Percentiles rank a stretch among this genome's conserved stretches.
These are phyloP conservation scores for Sugiyamaella paludigena DNA, from an alignment of 1,139 yeast genomes.

Conservation along the genomic window DNA sequence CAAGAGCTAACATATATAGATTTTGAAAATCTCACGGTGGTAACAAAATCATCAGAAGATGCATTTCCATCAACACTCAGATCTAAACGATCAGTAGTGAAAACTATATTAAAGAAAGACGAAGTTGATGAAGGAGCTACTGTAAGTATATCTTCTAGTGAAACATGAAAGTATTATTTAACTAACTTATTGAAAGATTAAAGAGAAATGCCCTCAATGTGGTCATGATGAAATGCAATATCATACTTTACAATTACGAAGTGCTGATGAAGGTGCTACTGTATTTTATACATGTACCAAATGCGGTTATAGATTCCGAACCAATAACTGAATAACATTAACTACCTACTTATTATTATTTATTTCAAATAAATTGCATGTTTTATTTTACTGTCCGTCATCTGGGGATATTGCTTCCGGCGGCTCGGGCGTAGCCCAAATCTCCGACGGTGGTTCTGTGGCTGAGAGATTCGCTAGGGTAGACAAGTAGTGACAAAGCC, in stretches of 20 bases:
- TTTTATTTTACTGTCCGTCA: neutral
- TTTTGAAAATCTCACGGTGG: slow-evolving; percentile 78
- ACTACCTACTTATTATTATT: neutral
- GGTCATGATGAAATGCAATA: slow-evolving; percentile 98
- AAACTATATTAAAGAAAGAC: slow-evolving; percentile 70
- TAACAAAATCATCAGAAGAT: slow-evolving; percentile 79
- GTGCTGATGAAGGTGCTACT: slow-evolving; percentile 92
- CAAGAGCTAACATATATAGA: slow-evolving; percentile 30
- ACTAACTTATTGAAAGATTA: slow-evolving; percentile 46
- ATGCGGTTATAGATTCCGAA: slow-evolving; percentile 91
- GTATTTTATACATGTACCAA: slow-evolving; percentile 85
- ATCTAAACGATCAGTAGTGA: slow-evolving; percentile 83
- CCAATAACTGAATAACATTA: slow-evolving; percentile 53
- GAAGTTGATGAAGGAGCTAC: slow-evolving; percentile 94
- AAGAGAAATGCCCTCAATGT: slow-evolving; percentile 97
- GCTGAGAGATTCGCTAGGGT: too few relatives aligned
- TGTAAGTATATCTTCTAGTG: slow-evolving; percentile 19
- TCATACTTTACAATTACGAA: slow-evolving; percentile 91
- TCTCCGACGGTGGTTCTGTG: too few relatives aligned
- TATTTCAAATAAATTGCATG: neutral
- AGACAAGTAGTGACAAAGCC: too few relatives aligned
- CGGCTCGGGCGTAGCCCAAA: too few relatives aligned
- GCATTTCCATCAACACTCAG: slow-evolving; percentile 88
- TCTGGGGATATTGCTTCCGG: too few relatives aligned
- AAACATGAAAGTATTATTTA: neutral